Conservation (phyloP, 208 protist genomes). For the Leishmania mexicana region DNA sequence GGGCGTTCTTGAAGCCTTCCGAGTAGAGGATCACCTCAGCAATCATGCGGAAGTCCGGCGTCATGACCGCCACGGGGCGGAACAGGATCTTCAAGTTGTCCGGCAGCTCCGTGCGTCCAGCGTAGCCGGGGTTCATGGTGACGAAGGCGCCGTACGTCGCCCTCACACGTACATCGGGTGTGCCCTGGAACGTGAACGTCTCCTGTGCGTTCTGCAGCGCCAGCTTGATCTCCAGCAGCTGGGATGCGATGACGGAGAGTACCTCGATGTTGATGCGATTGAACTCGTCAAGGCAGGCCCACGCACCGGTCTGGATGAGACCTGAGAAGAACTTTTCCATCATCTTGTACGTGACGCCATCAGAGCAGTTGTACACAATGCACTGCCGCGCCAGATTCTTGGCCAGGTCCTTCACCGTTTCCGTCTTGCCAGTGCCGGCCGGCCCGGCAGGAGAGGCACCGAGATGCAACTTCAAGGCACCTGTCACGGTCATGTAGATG, state of each 20-base stretch:
- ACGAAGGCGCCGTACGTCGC: slow-evolving; percentile 97
- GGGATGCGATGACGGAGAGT: slow-evolving; percentile 97
- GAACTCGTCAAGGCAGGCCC: slow-evolving; percentile 99
- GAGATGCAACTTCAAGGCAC: slow-evolving; percentile 94
- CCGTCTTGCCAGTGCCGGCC: slow-evolving; percentile 98
- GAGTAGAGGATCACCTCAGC: slow-evolving; percentile 98
- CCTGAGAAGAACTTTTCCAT: slow-evolving; percentile 99
- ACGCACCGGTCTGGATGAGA: slow-evolving; percentile 96
- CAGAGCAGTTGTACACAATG: slow-evolving; percentile 98
- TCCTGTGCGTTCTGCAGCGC: slow-evolving; percentile 92
- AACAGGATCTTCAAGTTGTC: slow-evolving; percentile 99
- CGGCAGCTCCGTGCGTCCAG: slow-evolving; percentile 98
- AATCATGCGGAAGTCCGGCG: slow-evolving; percentile 98
- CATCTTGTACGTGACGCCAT: slow-evolving; percentile 97
- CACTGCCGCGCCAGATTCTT: slow-evolving; percentile 97
- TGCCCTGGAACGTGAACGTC: slow-evolving; percentile 95
- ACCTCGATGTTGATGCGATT: slow-evolving; percentile 99
- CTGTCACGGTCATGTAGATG: slow-evolving; percentile 98
- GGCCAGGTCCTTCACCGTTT: slow-evolving; percentile 96
- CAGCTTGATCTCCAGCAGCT: slow-evolving; percentile 96
- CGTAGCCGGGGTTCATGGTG: slow-evolving; percentile 99
- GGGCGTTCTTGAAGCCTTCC: slow-evolving; percentile 96
- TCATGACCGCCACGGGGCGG: slow-evolving; percentile 98
- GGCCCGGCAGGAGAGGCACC: slow-evolving; percentile 95
- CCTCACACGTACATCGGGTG: slow-evolving; percentile 93